phyloP scores from a whole-genome alignment of 2,329 filamentous ascomycete genomes.

The Sclerotinia sclerotiorum region DNA sequence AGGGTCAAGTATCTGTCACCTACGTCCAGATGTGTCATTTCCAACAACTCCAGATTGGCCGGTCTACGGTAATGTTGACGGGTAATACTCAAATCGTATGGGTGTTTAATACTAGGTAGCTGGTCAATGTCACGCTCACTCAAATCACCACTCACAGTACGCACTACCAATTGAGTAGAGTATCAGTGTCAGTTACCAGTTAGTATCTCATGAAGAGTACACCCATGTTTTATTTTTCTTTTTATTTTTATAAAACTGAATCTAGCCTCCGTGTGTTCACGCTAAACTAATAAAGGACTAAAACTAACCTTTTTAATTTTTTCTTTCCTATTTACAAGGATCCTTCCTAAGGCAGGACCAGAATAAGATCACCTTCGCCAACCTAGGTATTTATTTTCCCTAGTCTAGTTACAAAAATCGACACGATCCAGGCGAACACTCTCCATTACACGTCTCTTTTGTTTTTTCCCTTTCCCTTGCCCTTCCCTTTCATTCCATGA shows the following conservation, averaged over 20 bases:
- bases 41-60: background rate
- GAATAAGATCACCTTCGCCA: conserved; percentile 17
- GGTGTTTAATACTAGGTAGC: too few species aligned
- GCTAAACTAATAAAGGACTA: background rate
- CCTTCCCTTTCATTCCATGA: background rate
- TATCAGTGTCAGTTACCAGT: background rate
- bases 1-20: background rate
- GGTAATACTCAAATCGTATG: background rate
- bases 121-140: too few species aligned
- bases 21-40: background rate
- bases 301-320: background rate
- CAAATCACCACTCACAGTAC: too few species aligned
- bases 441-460: conserved; percentile 13
- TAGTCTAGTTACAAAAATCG: conserved; percentile 14
- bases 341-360: conserved; percentile 3
- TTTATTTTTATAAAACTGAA: background rate
- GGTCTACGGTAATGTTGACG: background rate
- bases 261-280: background rate
- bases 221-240: too few species aligned
- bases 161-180: too few species aligned
- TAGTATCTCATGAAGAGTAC: background rate
- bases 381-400: conserved; percentile 7
- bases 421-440: conserved; percentile 13
- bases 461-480: background rate
- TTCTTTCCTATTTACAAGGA: background rate